phyloP scores from a whole-genome alignment of 2,329 filamentous ascomycete genomes.

The Metarhizium humberi region DNA sequence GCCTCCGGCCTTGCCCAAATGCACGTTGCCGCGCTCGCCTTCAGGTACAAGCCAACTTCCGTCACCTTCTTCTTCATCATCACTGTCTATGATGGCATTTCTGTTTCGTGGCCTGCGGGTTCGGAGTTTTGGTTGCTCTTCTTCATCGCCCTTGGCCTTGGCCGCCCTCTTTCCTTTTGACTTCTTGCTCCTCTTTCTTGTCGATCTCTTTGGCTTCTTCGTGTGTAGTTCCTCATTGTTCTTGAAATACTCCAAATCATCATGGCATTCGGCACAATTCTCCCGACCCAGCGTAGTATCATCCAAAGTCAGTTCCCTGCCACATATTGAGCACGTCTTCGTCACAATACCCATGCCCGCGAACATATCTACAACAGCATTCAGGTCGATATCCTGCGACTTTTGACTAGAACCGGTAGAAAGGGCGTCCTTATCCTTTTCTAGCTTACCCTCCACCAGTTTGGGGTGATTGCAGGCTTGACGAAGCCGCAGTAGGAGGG shows the following conservation, averaged over 20 bases:
- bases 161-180: slow-evolving; percentile 24
- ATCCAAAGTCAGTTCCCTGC: slow-evolving; percentile 52
- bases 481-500: slow-evolving; percentile 78
- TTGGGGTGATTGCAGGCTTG: slow-evolving; percentile 94
- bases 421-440: slow-evolving; percentile 79
- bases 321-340: slow-evolving; percentile 78
- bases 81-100: slow-evolving; percentile 55
- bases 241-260: slow-evolving; percentile 59
- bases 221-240: slow-evolving; percentile 31
- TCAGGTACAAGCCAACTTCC: slow-evolving; percentile 75
- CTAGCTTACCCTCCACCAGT: slow-evolving; percentile 75
- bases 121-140: slow-evolving; percentile 10
- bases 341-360: slow-evolving; percentile 70
- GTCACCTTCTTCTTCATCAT: slow-evolving; percentile 60
- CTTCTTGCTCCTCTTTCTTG: slow-evolving; percentile 11
- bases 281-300: slow-evolving; percentile 30
- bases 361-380: slow-evolving; percentile 78
- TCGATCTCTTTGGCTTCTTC: slow-evolving; percentile 28
- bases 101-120: slow-evolving; percentile 33
- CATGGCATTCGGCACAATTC: slow-evolving; percentile 64
- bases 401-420: slow-evolving; percentile 50
- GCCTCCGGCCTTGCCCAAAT: slow-evolving; percentile 71
- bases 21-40: slow-evolving; percentile 47
- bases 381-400: slow-evolving; percentile 55
- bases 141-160: slow-evolving; percentile 10